Percentiles rank a stretch among this genome's conserved stretches.
Evolutionary conservation across 805 yeast genomes (phyloP).

Genomic region (Jamesozyma piceae): DNA sequence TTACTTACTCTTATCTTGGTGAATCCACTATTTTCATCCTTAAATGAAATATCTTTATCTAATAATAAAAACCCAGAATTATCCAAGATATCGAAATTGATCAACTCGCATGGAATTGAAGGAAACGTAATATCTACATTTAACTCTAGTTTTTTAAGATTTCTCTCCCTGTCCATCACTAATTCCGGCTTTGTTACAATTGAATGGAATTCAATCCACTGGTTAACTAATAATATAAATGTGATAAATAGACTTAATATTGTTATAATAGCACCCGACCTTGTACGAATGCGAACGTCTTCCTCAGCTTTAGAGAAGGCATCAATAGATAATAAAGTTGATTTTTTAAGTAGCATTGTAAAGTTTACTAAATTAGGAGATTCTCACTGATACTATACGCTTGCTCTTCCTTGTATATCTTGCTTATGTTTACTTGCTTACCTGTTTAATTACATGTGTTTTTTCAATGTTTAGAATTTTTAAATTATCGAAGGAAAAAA

Average conservation of each 20-base stretch:
- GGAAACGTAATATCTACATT: conserved; percentile 79
- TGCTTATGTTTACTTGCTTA: not conserved
- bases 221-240: conserved; percentile 54
- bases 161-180: conserved; percentile 77
- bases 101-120: conserved; percentile 70
- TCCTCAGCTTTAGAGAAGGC: conserved; percentile 90
- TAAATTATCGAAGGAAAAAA: not conserved
- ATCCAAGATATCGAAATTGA: conserved; percentile 82
- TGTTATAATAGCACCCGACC: conserved; percentile 86
- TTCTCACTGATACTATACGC: not conserved
- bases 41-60: conserved; percentile 39
- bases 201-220: conserved; percentile 63
- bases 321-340: conserved; percentile 51
- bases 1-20: conserved; percentile 48
- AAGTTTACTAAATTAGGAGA: not conserved
- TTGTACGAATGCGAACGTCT: conserved; percentile 80
- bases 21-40: conserved; percentile 29
- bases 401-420: not conserved
- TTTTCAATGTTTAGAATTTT: not conserved
- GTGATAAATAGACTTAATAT: conserved; percentile 56
- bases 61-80: conserved; percentile 74
- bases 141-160: conserved; percentile 64
- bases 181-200: conserved; percentile 69
- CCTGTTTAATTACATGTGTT: not conserved
- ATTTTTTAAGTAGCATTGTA: conserved; percentile 15